Evolutionary conservation across 1,284 basidiomycete species (phyloP).

Genomic region (Tilletia setariae): DNA sequence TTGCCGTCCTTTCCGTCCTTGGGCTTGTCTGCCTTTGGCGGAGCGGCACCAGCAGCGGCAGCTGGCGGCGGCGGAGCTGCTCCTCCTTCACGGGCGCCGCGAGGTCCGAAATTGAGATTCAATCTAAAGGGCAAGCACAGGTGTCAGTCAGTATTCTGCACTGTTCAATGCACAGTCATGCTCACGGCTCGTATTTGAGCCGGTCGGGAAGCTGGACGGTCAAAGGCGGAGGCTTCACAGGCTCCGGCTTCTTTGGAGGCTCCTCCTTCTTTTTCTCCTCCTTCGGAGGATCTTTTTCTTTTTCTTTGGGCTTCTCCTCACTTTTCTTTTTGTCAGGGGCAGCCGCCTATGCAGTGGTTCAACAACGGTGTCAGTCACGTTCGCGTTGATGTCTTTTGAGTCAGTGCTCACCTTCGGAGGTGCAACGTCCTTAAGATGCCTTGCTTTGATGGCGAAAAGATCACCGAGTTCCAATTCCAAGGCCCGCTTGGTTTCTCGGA

Average conservation of each 20-base stretch:
- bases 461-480: slow-evolving; percentile 45
- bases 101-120: slow-evolving; percentile 14
- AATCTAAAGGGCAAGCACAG: background rate
- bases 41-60: background rate
- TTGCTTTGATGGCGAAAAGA: slow-evolving; percentile 39
- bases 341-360: background rate
- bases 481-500: slow-evolving; percentile 39
- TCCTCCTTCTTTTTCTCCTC: slow-evolving; percentile 11
- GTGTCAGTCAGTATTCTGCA: slow-evolving; percentile 10
- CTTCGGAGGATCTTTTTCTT: slow-evolving; percentile 8
- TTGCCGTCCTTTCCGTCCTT: slow-evolving; percentile 13
- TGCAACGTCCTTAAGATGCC: slow-evolving; percentile 13
- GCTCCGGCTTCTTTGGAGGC: slow-evolving; percentile 8
- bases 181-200: slow-evolving; percentile 14
- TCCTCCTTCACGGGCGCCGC: background rate
- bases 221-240: slow-evolving; percentile 14
- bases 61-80: background rate
- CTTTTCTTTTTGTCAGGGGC: background rate
- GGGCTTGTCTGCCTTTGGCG: slow-evolving; percentile 13
- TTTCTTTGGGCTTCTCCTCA: background rate
- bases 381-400: too few species aligned
- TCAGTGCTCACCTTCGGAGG: slow-evolving; percentile 6
- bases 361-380: too few species aligned
- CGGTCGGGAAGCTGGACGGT: slow-evolving; percentile 6
- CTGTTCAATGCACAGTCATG: background rate